phyloP scores from a whole-genome alignment of 192 early-diverging fungal genomes.

The Coemansia sp. region DNA sequence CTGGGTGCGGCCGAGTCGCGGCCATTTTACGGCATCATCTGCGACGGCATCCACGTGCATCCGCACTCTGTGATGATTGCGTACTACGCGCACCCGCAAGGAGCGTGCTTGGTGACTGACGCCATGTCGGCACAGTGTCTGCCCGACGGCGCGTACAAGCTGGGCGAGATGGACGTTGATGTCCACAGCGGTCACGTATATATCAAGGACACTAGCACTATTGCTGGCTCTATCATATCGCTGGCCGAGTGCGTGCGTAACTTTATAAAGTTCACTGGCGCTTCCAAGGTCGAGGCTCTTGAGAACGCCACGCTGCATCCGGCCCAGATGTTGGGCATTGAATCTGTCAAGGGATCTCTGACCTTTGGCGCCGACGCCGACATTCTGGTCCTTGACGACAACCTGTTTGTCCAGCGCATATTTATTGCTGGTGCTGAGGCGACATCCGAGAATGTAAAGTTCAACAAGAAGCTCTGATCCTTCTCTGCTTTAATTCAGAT shows the following conservation, averaged over 20 bases:
- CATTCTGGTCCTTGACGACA: slow-evolving; percentile 66
- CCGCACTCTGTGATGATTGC: slow-evolving; percentile 80
- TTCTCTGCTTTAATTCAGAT: too few species aligned
- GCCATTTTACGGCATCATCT: slow-evolving; percentile 83
- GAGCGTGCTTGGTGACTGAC: slow-evolving; percentile 78
- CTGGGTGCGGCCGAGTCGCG: slow-evolving; percentile 61
- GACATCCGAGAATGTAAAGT: slow-evolving; percentile 30
- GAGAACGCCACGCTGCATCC: slow-evolving; percentile 79
- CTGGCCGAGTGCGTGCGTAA: slow-evolving; percentile 76
- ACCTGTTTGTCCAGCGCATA: slow-evolving; percentile 65
- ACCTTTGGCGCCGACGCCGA: slow-evolving; percentile 74
- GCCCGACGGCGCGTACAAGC: slow-evolving; percentile 65
- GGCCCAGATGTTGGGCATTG: slow-evolving; percentile 71
- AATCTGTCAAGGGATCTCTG: slow-evolving; percentile 70
- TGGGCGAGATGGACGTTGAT: slow-evolving; percentile 68
- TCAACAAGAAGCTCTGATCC: slow-evolving; percentile 28
- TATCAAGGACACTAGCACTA: slow-evolving; percentile 71
- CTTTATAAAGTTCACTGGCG: slow-evolving; percentile 74
- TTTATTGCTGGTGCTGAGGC: slow-evolving; percentile 69
- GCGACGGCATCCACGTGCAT: slow-evolving; percentile 80
- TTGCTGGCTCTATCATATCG: slow-evolving; percentile 70
- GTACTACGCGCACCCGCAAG: slow-evolving; percentile 75
- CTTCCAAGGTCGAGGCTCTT: slow-evolving; percentile 72
- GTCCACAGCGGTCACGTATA: slow-evolving; percentile 65
- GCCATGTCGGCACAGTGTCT: slow-evolving; percentile 77